Evolutionary conservation across 169 alveolate species (phyloP).

Genomic region (Eimeria maxima): DNA sequence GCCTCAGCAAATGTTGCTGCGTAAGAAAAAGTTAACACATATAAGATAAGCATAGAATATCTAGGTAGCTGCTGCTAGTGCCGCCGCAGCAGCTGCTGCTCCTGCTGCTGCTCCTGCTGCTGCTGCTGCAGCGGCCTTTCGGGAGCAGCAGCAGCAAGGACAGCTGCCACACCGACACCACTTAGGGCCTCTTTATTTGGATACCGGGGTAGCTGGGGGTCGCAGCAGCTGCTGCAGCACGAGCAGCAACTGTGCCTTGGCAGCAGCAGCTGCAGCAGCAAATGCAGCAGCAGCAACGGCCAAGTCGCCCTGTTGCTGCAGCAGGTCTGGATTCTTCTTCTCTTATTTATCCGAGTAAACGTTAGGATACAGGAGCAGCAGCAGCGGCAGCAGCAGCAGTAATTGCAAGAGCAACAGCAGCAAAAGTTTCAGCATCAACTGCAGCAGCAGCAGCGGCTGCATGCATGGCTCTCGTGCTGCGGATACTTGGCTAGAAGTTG

Average conservation of each 20-base stretch:
- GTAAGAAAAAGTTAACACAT: neutral
- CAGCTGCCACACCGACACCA: slow-evolving; percentile 3
- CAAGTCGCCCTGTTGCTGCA: neutral
- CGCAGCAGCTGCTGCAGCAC: slow-evolving; percentile 21
- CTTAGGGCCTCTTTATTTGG: neutral
- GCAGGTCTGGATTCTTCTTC: no score
- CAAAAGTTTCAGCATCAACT: no score
- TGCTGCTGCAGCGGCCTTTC: neutral
- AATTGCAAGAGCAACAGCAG: neutral
- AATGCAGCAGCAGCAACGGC: neutral
- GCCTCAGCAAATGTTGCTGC: neutral
- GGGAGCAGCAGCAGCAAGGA: neutral
- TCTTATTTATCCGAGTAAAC: neutral
- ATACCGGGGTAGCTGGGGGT: neutral
- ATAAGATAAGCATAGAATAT: no score
- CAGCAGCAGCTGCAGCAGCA: neutral
- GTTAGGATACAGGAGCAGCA: neutral
- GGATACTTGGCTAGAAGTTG: neutral
- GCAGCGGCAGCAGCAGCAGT: slow-evolving; percentile 29
- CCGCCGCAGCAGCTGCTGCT: no score
- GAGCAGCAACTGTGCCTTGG: neutral
- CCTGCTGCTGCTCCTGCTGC: slow-evolving; percentile 20
- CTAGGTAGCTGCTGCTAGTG: neutral
- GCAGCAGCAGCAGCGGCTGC: no score
- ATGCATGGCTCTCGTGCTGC: neutral